Base-by-base conservation (phyloP, 352 stramenopile species). In the Pythium oligandrum region DNA sequence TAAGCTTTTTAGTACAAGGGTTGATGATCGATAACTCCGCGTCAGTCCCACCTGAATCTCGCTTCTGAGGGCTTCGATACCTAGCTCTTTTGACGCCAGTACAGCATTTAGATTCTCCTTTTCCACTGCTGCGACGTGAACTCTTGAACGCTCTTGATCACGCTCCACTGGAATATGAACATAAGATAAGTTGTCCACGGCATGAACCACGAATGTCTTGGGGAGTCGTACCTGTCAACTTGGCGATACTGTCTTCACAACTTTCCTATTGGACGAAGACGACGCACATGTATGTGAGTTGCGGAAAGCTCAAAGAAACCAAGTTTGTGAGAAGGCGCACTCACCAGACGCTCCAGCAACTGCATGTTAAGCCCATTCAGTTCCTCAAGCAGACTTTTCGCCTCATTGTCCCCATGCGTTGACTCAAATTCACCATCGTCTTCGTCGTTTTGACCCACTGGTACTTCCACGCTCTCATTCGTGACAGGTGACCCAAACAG, bases 351-450 rank as follows among this genome's bases (percentile, higher is more conserved):
- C 52, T 89, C 76, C 53, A 93, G 76, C 1, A 93, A 59, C 66
- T 88, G 73, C 82, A 93, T 90, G 37, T 93, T 93, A 11, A 93
- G 73, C 0, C 78, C 78, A 57, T 93, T 93, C 6, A 93, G 69
- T 49, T 93, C 82, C 53, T 93, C 77, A 32, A 93, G 57, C 43
- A 93, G 68, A 46, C 79, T 93, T 32, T 79, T 85, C n/a, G 73
- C 73, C 36, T 90, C 73, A 6, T 61, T 51, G 26, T 72, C 71
- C 9, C 44, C 56, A 8, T 66, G 30, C 60, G 40, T 75, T 59
- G 52, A 26, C 1, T 56, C 12, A 2, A 54, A 38, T 1, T 83
- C 57, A 6, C 59, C 59, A 8, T 44, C 37, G 8, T 31, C 37
- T 32, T 51, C 44, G n/a, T 44, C 35, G 26, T 32, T 38, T 26